Conservation (phyloP, 768 basidiomycete species). For the Phanerochaete sordida region DNA sequence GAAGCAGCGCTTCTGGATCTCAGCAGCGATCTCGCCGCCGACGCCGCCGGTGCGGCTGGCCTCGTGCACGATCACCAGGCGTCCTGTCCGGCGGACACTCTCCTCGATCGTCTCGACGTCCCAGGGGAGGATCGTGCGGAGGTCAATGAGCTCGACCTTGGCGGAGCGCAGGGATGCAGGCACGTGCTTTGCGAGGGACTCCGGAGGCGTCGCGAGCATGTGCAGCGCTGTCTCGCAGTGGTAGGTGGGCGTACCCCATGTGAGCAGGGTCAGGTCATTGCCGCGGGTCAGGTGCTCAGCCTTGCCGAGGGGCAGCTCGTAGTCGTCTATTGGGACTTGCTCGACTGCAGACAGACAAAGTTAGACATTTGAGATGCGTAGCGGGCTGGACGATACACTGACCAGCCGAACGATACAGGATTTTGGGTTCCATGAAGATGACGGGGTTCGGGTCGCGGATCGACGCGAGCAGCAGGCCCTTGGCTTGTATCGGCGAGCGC, state of each 20-base stretch:
- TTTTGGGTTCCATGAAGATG: constrained; percentile 93
- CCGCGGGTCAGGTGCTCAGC: constrained; percentile 77
- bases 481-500: constrained; percentile 93
- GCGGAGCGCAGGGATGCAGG: constrained; percentile 63
- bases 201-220: constrained; percentile 64
- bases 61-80: constrained; percentile 89
- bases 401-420: constrained; percentile 89
- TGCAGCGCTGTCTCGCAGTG: constrained; percentile 83
- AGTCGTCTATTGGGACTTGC: constrained; percentile 90
- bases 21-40: constrained; percentile 90
- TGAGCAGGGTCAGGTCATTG: constrained; percentile 81
- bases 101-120: constrained; percentile 77
- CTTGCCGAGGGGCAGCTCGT: constrained; percentile 72
- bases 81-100: constrained; percentile 81
- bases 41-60: constrained; percentile 84
- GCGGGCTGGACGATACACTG: background rate
- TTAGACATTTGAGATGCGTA: background rate
- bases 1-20: constrained; percentile 87
- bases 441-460: constrained; percentile 94
- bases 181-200: constrained; percentile 57
- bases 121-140: constrained; percentile 88
- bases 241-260: constrained; percentile 94
- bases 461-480: constrained; percentile 80
- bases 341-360: constrained; percentile 52
- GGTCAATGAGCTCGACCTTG: constrained; percentile 84